Conservation (phyloP, 2,329 filamentous ascomycete species). For the Alternaria longipes region DNA sequence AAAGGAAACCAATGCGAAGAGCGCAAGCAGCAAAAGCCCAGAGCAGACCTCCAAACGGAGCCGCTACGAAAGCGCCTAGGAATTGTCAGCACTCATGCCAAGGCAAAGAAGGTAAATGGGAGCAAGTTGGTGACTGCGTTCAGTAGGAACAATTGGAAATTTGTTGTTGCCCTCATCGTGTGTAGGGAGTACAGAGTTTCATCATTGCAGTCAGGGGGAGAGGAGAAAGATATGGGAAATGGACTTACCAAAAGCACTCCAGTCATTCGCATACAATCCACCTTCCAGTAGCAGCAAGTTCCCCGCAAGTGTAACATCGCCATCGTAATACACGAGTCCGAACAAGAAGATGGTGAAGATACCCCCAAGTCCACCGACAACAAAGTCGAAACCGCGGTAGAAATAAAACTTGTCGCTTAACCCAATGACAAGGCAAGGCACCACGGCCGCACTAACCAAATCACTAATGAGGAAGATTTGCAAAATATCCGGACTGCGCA, state of each 20-base stretch:
- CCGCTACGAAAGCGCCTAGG: constrained; percentile 75
- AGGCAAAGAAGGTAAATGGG: no score
- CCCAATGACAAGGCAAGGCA: constrained; percentile 79
- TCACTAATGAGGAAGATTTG: constrained; percentile 87
- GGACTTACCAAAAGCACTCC: constrained; percentile 75
- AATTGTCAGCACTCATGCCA: no score
- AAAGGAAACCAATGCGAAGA: constrained; percentile 69
- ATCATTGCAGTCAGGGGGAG: constrained; percentile 62
- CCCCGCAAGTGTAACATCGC: constrained; percentile 68
- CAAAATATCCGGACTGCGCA: constrained; percentile 76
- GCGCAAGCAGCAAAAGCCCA: constrained; percentile 73
- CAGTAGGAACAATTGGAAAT: constrained; percentile 98
- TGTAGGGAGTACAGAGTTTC: constrained; percentile 63
- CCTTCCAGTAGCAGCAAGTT: constrained; percentile 75
- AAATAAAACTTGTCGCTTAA: constrained; percentile 71
- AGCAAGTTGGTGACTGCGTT: constrained; percentile 53
- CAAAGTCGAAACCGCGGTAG: constrained; percentile 83
- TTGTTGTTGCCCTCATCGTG: constrained; percentile 60
- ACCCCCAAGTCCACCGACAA: constrained; percentile 79
- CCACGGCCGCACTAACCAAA: constrained; percentile 77
- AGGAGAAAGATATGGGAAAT: constrained; percentile 35
- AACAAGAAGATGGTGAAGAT: constrained; percentile 84
- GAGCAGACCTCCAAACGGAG: constrained; percentile 76
- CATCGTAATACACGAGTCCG: constrained; percentile 79
- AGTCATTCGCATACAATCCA: constrained; percentile 79